A percentile compares a stretch with the other conserved stretches of the same genome.
Conservation (phyloP, 306 rosid genomes). For the Prunus dulcis region DNA sequence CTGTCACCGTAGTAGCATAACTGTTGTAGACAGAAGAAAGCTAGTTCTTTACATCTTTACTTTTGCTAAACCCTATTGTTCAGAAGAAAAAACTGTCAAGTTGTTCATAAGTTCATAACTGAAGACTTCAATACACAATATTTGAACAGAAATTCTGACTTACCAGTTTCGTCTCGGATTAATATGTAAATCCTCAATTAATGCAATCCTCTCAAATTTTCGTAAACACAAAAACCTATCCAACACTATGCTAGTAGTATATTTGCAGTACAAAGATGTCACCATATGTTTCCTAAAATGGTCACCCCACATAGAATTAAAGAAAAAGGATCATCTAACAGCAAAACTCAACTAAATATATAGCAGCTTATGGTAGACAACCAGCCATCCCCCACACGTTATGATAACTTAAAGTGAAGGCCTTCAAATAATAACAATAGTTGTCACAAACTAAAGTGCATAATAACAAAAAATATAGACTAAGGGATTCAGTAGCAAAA, state of each 20-base stretch:
- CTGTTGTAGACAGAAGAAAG: not conserved
- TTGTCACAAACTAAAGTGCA: not conserved
- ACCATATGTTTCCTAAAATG: not conserved
- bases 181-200: not conserved
- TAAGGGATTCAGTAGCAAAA: constrained; percentile 1
- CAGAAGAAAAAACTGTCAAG: not conserved
- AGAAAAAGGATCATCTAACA: not conserved
- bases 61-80: not conserved
- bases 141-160: not conserved
- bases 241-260: not conserved
- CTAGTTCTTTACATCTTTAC: not conserved
- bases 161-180: not conserved
- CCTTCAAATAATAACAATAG: not conserved
- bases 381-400: not conserved
- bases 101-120: not conserved
- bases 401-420: not conserved
- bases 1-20: not conserved
- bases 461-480: not conserved
- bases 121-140: not conserved
- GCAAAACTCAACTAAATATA: not conserved
- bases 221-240: not conserved
- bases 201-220: not conserved
- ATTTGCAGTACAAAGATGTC: not conserved
- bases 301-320: not conserved
- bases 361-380: not conserved